phyloP scores from a whole-genome alignment of 225 moss, liverwort and hornwort genomes.

The Sphagnum tenellum region DNA sequence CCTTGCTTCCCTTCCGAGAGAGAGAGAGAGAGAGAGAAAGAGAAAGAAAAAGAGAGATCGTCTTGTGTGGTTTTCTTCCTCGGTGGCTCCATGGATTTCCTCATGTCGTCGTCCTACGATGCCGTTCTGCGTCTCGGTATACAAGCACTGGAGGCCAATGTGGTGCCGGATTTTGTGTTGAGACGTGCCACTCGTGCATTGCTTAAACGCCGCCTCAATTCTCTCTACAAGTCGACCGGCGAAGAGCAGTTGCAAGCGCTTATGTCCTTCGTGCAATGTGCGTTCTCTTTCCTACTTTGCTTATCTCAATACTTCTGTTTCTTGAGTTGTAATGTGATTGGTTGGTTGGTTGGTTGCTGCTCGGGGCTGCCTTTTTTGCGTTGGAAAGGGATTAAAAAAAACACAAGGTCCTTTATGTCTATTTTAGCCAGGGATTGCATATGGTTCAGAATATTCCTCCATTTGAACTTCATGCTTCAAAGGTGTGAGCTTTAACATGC shows the following conservation, averaged over 20 bases:
- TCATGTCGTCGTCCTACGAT: conserved; percentile 22
- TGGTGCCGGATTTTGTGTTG: conserved; percentile 60
- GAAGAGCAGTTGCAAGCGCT: conserved; percentile 57
- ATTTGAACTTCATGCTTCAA: too few relatives aligned
- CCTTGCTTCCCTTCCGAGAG: too few relatives aligned
- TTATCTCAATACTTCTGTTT: too few relatives aligned
- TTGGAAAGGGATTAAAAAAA: too few relatives aligned
- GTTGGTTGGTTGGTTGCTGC: too few relatives aligned
- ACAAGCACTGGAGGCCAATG: conserved; percentile 49
- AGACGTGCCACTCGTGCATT: conserved; percentile 65
- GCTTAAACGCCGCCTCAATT: conserved; percentile 57
- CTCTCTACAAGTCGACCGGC: conserved; percentile 27
- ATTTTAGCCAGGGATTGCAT: too few relatives aligned
- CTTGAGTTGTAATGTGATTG: too few relatives aligned
- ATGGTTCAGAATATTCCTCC: too few relatives aligned
- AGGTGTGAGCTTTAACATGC: not conserved
- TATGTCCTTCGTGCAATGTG: conserved; percentile 57
- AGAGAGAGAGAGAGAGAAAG: not conserved
- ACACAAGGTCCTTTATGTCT: too few relatives aligned
- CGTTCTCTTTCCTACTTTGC: not conserved
- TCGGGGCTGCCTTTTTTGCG: too few relatives aligned
- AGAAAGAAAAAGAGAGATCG: not conserved
- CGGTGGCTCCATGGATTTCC: conserved; percentile 12
- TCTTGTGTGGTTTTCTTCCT: not conserved
- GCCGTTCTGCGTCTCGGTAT: conserved; percentile 47